phyloP scores from a whole-genome alignment of 352 stramenopile genomes.

The Globisporangium yorkense region DNA sequence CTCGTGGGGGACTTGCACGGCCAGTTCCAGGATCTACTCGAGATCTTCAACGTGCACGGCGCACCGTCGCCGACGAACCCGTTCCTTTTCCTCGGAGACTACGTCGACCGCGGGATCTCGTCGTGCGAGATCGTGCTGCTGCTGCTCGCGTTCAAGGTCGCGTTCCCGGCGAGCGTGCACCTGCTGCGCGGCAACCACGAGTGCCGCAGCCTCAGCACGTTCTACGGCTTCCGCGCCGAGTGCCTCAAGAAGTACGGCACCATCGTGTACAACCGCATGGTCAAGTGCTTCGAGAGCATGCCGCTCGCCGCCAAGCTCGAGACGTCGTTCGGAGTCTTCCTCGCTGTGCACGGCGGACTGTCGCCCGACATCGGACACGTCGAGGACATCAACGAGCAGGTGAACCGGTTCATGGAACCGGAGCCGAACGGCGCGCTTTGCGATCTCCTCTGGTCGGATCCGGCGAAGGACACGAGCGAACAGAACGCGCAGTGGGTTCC shows the following conservation, averaged over 20 bases:
- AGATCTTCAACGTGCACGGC: constrained; percentile 57
- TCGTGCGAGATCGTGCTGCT: constrained; percentile 97
- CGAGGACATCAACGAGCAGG: constrained; percentile 67
- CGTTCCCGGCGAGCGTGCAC: constrained; percentile 98
- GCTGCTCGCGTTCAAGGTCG: constrained; percentile 97
- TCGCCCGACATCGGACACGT: constrained; percentile 65
- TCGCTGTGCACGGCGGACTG: constrained; percentile 68
- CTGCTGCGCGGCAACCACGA: constrained; percentile 98
- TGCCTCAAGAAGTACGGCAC: constrained; percentile 86
- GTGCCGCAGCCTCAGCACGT: constrained; percentile 97
- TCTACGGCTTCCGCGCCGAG: constrained; percentile 99
- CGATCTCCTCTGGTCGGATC: constrained; percentile 99
- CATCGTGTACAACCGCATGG: constrained; percentile 70
- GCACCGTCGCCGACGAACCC: constrained; percentile 75
- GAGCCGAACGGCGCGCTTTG: constrained; percentile 92
- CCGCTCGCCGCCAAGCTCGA: constrained; percentile 58
- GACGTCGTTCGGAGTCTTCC: constrained; percentile 53
- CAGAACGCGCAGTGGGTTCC: constrained; percentile 44
- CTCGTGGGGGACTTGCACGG: constrained; percentile 92
- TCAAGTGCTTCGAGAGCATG: constrained; percentile 85
- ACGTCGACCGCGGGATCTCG: constrained; percentile 92
- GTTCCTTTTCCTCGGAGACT: constrained; percentile 97
- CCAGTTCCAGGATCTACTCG: constrained; percentile 98
- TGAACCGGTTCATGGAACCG: constrained; percentile 77
- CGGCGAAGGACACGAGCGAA: constrained; percentile 80